Conservation (phyloP, 2,329 filamentous ascomycete genomes). For the Epichloe gansuensis region DNA sequence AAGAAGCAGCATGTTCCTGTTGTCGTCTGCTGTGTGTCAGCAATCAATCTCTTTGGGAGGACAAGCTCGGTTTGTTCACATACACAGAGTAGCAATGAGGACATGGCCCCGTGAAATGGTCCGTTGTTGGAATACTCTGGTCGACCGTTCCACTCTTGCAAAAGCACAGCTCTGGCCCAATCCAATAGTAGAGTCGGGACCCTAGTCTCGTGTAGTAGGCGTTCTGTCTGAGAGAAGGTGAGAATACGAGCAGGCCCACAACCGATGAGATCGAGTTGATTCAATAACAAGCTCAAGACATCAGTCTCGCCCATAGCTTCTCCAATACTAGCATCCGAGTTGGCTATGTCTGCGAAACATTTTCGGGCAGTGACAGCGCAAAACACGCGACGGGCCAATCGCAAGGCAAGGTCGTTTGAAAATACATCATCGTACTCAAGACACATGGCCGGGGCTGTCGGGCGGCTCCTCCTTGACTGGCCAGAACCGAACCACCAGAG, state of each 20-base stretch:
- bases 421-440: constrained; percentile 53
- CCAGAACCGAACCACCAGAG: constrained; percentile 38
- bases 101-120: constrained; percentile 64
- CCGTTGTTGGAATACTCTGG: constrained; percentile 58
- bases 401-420: constrained; percentile 45
- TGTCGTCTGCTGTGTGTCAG: constrained; percentile 38
- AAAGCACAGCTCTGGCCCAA: constrained; percentile 62
- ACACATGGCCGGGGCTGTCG: constrained; percentile 38
- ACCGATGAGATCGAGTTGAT: constrained; percentile 41
- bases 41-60: background rate
- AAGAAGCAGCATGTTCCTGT: constrained; percentile 51
- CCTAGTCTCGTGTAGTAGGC: constrained; percentile 43
- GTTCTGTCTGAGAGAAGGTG: constrained; percentile 37
- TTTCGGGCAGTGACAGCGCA: constrained; percentile 41
- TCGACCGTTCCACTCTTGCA: constrained; percentile 71
- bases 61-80: constrained; percentile 21
- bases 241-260: constrained; percentile 32
- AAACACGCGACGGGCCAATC: constrained; percentile 46
- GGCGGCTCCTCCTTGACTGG: constrained; percentile 32
- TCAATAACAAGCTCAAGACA: constrained; percentile 36
- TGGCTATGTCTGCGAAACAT: constrained; percentile 35
- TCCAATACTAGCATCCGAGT: constrained; percentile 23
- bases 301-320: constrained; percentile 23
- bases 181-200: constrained; percentile 49
- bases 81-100: constrained; percentile 63